Evolutionary conservation across 225 moss, liverwort and hornwort genomes (phyloP).

Genomic region (Pseudoscleropodium purum): DNA sequence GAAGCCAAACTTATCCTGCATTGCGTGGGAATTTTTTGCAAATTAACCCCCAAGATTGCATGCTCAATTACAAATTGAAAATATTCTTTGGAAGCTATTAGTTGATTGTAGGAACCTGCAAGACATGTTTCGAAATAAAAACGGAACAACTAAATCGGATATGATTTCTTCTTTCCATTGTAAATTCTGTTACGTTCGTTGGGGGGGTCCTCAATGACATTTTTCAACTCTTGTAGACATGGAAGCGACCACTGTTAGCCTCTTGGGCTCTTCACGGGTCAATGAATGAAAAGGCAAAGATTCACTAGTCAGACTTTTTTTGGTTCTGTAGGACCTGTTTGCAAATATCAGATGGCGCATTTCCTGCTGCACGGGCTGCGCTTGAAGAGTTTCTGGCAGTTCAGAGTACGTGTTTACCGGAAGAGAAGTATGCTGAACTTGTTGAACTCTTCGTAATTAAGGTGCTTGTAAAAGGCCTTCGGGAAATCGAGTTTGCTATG

Average conservation of each 20-base stretch:
- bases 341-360: conserved; percentile 43
- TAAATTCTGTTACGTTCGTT: background rate
- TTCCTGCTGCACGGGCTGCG: conserved; percentile 38
- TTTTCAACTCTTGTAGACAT: background rate
- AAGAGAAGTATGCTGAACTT: conserved; percentile 32
- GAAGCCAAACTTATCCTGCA: background rate
- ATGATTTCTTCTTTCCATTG: background rate
- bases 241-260: background rate
- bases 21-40: background rate
- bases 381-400: conserved; percentile 53
- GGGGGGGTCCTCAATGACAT: background rate
- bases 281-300: background rate
- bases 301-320: background rate
- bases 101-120: background rate
- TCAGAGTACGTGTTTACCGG: conserved; percentile 12
- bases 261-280: background rate
- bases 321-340: conserved; percentile 35
- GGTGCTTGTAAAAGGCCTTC: conserved; percentile 52
- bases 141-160: background rate
- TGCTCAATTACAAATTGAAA: background rate
- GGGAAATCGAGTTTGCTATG: conserved; percentile 24
- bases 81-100: background rate
- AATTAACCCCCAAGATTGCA: background rate
- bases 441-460: conserved; percentile 44
- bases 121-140: background rate